Evolutionary conservation across 2,329 filamentous ascomycete genomes (phyloP), one percentile per base, ranked within the genome.

Genomic region (Aspergillus oerlinghausenensis): DNA sequence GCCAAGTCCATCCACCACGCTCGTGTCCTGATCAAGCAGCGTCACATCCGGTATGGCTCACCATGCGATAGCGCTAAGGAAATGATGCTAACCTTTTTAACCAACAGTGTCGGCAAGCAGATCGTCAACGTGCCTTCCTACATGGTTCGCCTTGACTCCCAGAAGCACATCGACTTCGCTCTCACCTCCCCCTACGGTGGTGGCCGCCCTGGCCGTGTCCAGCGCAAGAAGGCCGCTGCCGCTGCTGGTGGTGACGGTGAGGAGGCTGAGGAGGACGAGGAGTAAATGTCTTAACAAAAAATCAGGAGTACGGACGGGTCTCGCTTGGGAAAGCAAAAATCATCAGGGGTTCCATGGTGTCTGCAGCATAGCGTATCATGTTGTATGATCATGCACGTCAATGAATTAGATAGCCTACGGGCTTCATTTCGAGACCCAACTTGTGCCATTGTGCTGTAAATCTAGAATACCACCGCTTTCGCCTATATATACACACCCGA

Each of bases 1-100:
- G 94, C 94, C 84, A 99, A 99, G 90, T 96, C 92, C 64, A 97
- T 99, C 83, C 94, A 99, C 86, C 94, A 99, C 86, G 94, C 94
- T 73, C 93, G 94, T 90, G 94, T 99, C 77, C 88, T 99, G 73
- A 99, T 99, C 85, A 92, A 91, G 80, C 94, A 99, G 86, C 89
- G 94, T 77, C 94, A 99, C 86, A 99, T 99, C 83, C 94, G 85
- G 81, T 84, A 77, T 58, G 79, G 50, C 52, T 51, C 1, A 25
- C 6, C 17, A 10, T 49, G 7, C 26, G 47, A 26, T 4, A 23
- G 9, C 14, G 9, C 29, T 48, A 7, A 48, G 26, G 11, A 26
- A 51, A 23, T 5, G n/a, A n/a, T 25, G 17, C 21, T 43, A 32
- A 28, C 54, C 40, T 11, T 4, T 21, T 35, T 25, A 11, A 6